Conservation (phyloP, 192 early-diverging fungal species). For the Phycomyces blakesleeanus region DNA sequence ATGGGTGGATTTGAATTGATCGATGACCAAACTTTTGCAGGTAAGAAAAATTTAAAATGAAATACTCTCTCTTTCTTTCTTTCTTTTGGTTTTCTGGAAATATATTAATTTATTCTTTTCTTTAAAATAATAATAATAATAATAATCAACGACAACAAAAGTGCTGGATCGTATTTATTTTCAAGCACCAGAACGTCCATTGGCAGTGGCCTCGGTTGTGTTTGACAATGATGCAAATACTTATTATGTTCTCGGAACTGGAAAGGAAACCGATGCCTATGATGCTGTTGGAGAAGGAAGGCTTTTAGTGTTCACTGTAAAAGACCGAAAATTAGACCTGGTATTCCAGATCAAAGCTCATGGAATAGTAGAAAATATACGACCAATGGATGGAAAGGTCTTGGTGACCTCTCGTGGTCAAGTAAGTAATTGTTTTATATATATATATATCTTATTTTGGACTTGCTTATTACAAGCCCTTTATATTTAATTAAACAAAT, state of each 20-base stretch:
- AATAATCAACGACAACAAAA: no score
- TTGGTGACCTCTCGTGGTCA: constrained; percentile 62
- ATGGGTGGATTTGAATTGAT: constrained; percentile 46
- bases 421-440: no score
- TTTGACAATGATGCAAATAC: constrained; percentile 43
- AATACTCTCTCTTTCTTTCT: not conserved
- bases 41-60: constrained; percentile 37
- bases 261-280: constrained; percentile 51
- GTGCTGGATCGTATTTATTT: constrained; percentile 47
- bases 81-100: not conserved
- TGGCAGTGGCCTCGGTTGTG: constrained; percentile 38
- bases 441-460: not conserved
- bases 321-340: constrained; percentile 45
- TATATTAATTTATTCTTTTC: not conserved
- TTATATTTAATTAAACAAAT: not conserved
- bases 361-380: constrained; percentile 66
- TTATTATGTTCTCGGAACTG: constrained; percentile 72
- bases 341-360: constrained; percentile 42
- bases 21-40: constrained; percentile 72
- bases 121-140: no score
- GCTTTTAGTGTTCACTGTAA: constrained; percentile 64
- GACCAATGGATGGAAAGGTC: constrained; percentile 60
- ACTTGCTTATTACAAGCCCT: no score
- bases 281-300: constrained; percentile 69
- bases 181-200: constrained; percentile 33